Percentiles rank a stretch among this genome's conserved stretches.
Conservation (phyloP, 768 basidiomycete genomes). For the Pleurotus eryngii region DNA sequence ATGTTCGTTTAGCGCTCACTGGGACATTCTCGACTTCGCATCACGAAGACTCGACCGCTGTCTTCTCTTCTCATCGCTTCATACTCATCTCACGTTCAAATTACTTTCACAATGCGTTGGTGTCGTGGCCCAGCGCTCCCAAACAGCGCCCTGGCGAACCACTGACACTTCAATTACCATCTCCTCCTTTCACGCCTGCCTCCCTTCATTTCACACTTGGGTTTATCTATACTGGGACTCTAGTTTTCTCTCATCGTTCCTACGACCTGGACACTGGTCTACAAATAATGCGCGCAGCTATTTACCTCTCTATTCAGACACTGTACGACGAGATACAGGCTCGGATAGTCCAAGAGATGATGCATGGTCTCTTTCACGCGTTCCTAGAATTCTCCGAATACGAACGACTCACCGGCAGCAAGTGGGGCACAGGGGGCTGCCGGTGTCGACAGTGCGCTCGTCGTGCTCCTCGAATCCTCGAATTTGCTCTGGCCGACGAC, state of each 20-base stretch:
- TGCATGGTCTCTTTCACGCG: slow-evolving; percentile 86
- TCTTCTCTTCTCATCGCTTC: slow-evolving; percentile 92
- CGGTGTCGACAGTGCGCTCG: slow-evolving; percentile 80
- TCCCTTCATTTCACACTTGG: slow-evolving; percentile 92
- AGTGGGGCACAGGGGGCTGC: slow-evolving; percentile 84
- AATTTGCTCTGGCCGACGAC: slow-evolving; percentile 75
- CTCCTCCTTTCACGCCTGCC: slow-evolving; percentile 92
- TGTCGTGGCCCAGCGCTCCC: slow-evolving; percentile 49
- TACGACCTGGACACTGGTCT: slow-evolving; percentile 94
- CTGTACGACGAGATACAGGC: slow-evolving; percentile 81
- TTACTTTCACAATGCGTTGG: slow-evolving; percentile 82
- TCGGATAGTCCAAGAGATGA: slow-evolving; percentile 82
- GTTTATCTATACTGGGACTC: slow-evolving; percentile 92
- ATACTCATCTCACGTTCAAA: slow-evolving; percentile 85
- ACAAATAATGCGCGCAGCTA: slow-evolving; percentile 79
- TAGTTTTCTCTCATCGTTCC: slow-evolving; percentile 86
- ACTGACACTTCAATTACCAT: slow-evolving; percentile 69
- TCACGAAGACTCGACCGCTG: slow-evolving; percentile 69
- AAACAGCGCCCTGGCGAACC: slow-evolving; percentile 36
- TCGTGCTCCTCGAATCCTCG: slow-evolving; percentile 77
- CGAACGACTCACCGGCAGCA: slow-evolving; percentile 66
- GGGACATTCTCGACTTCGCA: slow-evolving; percentile 61
- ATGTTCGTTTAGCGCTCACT: slow-evolving; percentile 78
- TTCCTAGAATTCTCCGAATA: slow-evolving; percentile 79
- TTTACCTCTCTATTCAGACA: slow-evolving; percentile 71